These are phyloP conservation scores for Coleophoma crateriformis DNA, from an alignment of 2,329 filamentous ascomycete species.

Conservation along the genomic window DNA sequence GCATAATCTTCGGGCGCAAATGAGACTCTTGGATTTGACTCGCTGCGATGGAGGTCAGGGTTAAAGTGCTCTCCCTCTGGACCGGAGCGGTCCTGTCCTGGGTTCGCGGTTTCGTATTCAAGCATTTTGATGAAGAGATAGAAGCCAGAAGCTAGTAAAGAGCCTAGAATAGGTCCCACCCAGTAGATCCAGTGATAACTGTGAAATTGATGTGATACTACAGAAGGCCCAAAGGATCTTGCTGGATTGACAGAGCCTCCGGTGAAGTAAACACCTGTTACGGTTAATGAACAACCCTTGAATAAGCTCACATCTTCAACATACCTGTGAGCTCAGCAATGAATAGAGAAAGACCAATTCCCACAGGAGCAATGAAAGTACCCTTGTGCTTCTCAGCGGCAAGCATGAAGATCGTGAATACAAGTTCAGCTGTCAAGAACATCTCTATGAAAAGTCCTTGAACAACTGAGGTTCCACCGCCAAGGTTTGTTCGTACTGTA, in stretches of 20 bases:
- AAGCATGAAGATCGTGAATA: slow-evolving; percentile 46
- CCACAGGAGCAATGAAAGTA: slow-evolving; percentile 42
- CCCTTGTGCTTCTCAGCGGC: slow-evolving; percentile 43
- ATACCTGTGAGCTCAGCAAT: slow-evolving; percentile 35
- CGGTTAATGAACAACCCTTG: background rate
- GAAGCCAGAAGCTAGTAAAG: slow-evolving; percentile 40
- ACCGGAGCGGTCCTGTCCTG: slow-evolving; percentile 22
- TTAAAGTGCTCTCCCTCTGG: slow-evolving; percentile 13
- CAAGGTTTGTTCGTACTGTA: slow-evolving; percentile 35
- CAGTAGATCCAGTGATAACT: slow-evolving; percentile 44
- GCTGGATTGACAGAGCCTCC: slow-evolving; percentile 42
- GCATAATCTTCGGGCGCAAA: slow-evolving; percentile 12
- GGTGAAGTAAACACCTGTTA: slow-evolving; percentile 38
- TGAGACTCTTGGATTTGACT: slow-evolving; percentile 5
- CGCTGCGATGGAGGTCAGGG: slow-evolving; percentile 6
- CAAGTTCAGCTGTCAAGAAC: slow-evolving; percentile 40
- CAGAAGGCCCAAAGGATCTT: slow-evolving; percentile 39
- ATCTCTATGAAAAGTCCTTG: slow-evolving; percentile 46
- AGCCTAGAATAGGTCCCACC: slow-evolving; percentile 45
- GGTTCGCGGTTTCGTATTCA: slow-evolving; percentile 42
- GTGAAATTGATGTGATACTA: slow-evolving; percentile 34
- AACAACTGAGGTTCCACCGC: slow-evolving; percentile 31
- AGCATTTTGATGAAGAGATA: slow-evolving; percentile 46
- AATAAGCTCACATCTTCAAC: background rate
- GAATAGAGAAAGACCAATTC: slow-evolving; percentile 41